These are phyloP conservation scores for Lodderomyces parapsilosis DNA, from an alignment of 1,139 yeast species.

Conservation along the genomic window DNA sequence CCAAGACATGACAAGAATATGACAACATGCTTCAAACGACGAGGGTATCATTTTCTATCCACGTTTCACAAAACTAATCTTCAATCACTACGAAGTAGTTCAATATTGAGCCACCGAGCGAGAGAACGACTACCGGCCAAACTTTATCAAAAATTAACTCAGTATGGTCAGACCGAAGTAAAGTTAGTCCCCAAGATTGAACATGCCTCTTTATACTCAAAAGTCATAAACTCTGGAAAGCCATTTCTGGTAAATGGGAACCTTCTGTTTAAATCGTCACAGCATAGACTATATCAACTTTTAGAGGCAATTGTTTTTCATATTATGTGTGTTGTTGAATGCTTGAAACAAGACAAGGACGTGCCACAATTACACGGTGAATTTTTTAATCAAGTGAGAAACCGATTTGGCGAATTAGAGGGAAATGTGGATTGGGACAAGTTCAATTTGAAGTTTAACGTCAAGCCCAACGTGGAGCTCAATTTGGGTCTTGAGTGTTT, in stretches of 20 bases:
- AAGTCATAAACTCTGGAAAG: not conserved
- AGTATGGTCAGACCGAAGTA: constrained; percentile 6
- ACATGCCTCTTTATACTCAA: constrained; percentile 10
- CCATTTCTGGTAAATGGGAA: constrained; percentile 5
- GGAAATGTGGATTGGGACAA: not conserved
- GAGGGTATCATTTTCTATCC: not conserved
- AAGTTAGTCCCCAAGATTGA: constrained; percentile 13
- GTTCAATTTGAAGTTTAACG: not conserved
- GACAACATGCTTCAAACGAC: constrained; percentile 5
- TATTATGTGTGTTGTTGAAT: constrained; percentile 9
- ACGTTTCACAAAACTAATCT: not conserved
- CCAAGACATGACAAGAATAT: constrained; percentile 4
- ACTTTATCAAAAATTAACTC: constrained; percentile 11
- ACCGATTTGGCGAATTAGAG: not conserved
- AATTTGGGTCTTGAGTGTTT: constrained; percentile 12
- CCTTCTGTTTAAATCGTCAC: constrained; percentile 6
- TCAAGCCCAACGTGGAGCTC: constrained; percentile 4
- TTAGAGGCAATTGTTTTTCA: constrained; percentile 14
- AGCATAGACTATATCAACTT: constrained; percentile 8
- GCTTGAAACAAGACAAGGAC: constrained; percentile 5
- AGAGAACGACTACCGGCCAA: constrained; percentile 12
- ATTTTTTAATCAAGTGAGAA: constrained; percentile 4
- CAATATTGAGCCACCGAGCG: constrained; percentile 9
- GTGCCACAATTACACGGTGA: constrained; percentile 2
- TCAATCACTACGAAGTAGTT: constrained; percentile 5